Conservation (phyloP, 2,329 filamentous ascomycete genomes). For the Aschersonia sp. region DNA sequence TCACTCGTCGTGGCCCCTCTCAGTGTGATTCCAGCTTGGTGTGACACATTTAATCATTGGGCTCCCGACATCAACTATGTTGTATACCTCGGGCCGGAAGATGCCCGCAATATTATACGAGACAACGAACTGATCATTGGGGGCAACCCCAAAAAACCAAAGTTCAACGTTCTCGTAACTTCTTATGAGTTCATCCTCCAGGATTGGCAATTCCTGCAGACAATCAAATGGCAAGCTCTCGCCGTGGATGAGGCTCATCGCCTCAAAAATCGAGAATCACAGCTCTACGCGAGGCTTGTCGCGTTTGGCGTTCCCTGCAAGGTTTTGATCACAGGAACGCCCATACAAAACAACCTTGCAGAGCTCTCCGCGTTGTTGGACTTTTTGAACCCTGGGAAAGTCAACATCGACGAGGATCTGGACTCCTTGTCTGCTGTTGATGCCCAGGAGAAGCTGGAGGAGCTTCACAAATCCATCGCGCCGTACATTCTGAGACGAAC, state of each 20-base stretch:
- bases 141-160: conserved; percentile 74
- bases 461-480: conserved; percentile 74
- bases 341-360: conserved; percentile 91
- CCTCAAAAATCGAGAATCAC: conserved; percentile 89
- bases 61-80: conserved; percentile 94
- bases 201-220: conserved; percentile 70
- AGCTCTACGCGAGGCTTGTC: conserved; percentile 73
- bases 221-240: conserved; percentile 95
- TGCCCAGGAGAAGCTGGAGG: conserved; percentile 74
- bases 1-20: conserved; percentile 96
- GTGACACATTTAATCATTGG: conserved; percentile 94
- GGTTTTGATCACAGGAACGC: conserved; percentile 89
- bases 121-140: conserved; percentile 83
- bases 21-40: conserved; percentile 96
- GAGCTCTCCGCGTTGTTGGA: conserved; percentile 89
- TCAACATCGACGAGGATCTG: conserved; percentile 82
- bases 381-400: conserved; percentile 90
- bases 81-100: conserved; percentile 84
- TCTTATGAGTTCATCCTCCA: conserved; percentile 93
- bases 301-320: conserved; percentile 81
- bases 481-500: conserved; percentile 92
- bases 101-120: conserved; percentile 72
- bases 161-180: conserved; percentile 95
- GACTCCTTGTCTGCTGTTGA: conserved; percentile 64
- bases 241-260: conserved; percentile 95